phyloP scores from a whole-genome alignment of 2,329 filamentous ascomycete genomes.

The Dothistroma septosporum region DNA sequence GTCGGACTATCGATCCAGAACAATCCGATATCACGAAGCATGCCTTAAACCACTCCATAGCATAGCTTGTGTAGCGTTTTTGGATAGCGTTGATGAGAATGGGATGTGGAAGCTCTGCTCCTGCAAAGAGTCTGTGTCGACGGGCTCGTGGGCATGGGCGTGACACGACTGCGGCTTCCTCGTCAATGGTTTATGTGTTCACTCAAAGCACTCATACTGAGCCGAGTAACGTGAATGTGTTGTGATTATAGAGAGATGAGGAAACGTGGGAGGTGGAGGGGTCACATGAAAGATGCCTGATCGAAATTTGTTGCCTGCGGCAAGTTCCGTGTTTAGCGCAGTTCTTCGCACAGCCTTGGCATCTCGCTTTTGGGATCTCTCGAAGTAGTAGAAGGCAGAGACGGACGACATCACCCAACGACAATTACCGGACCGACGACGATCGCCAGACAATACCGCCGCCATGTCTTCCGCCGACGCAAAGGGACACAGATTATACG shows the following conservation, averaged over 20 bases:
- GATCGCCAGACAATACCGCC: conserved; percentile 8
- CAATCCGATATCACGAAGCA: too few species aligned
- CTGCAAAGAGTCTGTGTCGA: background rate
- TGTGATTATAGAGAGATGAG: too few species aligned
- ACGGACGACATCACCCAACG: conserved; percentile 6
- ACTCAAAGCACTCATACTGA: too few species aligned
- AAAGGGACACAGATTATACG: conserved; percentile 34
- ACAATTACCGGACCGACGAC: background rate
- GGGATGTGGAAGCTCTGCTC: background rate
- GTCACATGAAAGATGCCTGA: background rate
- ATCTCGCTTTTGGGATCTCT: background rate
- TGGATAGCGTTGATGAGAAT: background rate
- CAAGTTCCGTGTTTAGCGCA: background rate
- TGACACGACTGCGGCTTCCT: too few species aligned
- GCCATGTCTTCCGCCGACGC: conserved; percentile 16
- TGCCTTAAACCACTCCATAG: too few species aligned
- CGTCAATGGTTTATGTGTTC: too few species aligned
- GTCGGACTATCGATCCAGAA: too few species aligned
- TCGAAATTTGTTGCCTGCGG: background rate
- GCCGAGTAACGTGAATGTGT: too few species aligned
- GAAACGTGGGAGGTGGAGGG: too few species aligned
- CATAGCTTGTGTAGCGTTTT: too few species aligned
- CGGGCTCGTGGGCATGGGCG: background rate
- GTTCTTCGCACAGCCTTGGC: background rate
- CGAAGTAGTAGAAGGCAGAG: background rate